Evolutionary conservation across 2,329 filamentous ascomycete genomes (phyloP).

Genomic region (Aspergillus fijiensis): DNA sequence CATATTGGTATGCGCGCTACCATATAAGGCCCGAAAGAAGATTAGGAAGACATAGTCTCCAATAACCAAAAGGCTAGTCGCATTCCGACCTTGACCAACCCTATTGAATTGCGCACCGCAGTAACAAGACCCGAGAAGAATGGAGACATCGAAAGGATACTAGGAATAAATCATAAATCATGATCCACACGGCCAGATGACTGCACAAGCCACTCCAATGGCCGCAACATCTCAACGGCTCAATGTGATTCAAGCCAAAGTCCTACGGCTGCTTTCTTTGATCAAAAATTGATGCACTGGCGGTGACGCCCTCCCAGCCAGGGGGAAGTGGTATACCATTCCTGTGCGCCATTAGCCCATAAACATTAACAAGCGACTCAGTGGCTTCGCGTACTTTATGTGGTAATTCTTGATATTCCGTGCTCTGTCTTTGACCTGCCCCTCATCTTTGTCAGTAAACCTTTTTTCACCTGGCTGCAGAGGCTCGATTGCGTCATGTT

Average conservation of each 20-base stretch:
- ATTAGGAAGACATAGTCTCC: no score
- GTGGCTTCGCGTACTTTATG: conserved; percentile 6
- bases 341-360: conserved; percentile 20
- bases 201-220: no score
- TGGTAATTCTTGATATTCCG: conserved; percentile 51
- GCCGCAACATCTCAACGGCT: no score
- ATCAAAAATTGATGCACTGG: conserved; percentile 24
- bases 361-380: neutral
- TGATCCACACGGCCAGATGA: neutral
- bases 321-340: conserved; percentile 36
- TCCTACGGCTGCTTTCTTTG: conserved; percentile 21
- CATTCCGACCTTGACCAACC: neutral
- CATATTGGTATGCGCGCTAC: no score
- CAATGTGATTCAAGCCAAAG: no score
- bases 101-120: neutral
- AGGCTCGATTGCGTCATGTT: conserved; percentile 38
- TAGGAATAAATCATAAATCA: neutral
- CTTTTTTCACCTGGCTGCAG: conserved; percentile 29
- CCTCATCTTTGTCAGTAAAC: conserved; percentile 47
- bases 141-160: neutral
- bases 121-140: neutral
- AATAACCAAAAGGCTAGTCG: neutral
- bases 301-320: conserved; percentile 44
- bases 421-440: conserved; percentile 56
- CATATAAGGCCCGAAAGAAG: no score